These are phyloP conservation scores for Aspergillus fumigatiaffinis DNA, from an alignment of 2,329 filamentous ascomycete genomes.

Conservation along the genomic window DNA sequence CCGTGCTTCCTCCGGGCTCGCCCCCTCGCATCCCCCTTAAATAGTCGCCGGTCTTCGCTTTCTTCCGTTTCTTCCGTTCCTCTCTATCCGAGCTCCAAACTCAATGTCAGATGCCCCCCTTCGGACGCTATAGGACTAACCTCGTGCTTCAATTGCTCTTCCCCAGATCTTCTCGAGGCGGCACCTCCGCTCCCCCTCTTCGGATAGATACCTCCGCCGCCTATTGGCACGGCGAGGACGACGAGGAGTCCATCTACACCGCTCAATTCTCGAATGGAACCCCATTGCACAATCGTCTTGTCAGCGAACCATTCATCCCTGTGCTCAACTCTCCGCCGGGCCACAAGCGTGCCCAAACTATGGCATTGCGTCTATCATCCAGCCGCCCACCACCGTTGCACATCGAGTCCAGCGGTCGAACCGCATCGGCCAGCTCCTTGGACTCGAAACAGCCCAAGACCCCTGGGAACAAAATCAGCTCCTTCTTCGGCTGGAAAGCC, in stretches of 20 bases:
- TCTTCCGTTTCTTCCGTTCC: slow-evolving; percentile 5
- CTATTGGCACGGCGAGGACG: slow-evolving; percentile 19
- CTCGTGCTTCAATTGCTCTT: slow-evolving; percentile 18
- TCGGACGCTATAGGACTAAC: slow-evolving; percentile 22
- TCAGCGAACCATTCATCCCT: slow-evolving; percentile 47
- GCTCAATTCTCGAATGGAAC: slow-evolving; percentile 36
- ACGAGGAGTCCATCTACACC: slow-evolving; percentile 23
- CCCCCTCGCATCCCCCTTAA: neutral
- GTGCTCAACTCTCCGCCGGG: slow-evolving; percentile 68
- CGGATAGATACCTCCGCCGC: slow-evolving; percentile 31
- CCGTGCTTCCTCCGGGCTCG: slow-evolving; percentile 3
- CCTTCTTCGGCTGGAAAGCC: slow-evolving; percentile 65
- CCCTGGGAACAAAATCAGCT: slow-evolving; percentile 56
- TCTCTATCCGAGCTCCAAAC: slow-evolving; percentile 1
- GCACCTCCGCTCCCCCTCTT: slow-evolving; percentile 29
- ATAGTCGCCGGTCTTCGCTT: slow-evolving; percentile 1
- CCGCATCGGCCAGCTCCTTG: slow-evolving; percentile 29
- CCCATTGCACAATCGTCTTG: slow-evolving; percentile 38
- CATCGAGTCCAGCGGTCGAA: slow-evolving; percentile 38
- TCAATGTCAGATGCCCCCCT: slow-evolving; percentile 6
- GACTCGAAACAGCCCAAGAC: slow-evolving; percentile 46
- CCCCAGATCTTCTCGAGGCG: slow-evolving; percentile 39
- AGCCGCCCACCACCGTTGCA: slow-evolving; percentile 42
- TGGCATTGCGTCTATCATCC: slow-evolving; percentile 42
- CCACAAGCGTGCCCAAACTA: slow-evolving; percentile 36